Evolutionary conservation across 2,329 filamentous ascomycete genomes (phyloP), one percentile per base, ranked within the genome.

Genomic region (Alternaria atra): DNA sequence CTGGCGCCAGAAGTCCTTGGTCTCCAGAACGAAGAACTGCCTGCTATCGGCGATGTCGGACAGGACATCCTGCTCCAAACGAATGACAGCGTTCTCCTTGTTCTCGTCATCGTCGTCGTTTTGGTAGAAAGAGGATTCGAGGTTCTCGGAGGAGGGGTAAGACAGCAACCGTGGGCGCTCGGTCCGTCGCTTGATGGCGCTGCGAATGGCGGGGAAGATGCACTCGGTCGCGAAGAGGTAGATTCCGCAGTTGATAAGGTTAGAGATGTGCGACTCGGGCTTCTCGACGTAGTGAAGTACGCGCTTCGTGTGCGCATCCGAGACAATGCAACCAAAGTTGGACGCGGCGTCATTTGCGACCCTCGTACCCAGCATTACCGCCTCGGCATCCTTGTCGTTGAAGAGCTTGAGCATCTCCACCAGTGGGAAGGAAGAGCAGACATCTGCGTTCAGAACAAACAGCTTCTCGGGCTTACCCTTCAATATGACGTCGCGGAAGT

Each of bases 261-360:
- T 97, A 76, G 92, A 96, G 81, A 99, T 97, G 81, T 97, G 92
- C 57, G 91, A 93, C 81, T 99, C 94, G 68, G 95, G 95, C 85
- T 98, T 98, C 87, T 98, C 95, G 79, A 99, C 95, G 82, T 99
- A 98, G 84, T 99, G 95, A 62, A 98, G 89, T 46, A 99, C 95
- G 69, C 94, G 93, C 79, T 94, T 94, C 67, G 92, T 97, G 82
- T 97, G 93, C 43, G 91, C 84, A 80, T 99, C 95, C 57, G 92
- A 95, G 58, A 98, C 95, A 75, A 98, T 97, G 86, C 95, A 99
- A 65, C 95, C 95, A 78, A 98, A 99, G 85, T 98, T 98, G 73
- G 88, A 91, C 32, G 95, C 94, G 20, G 94, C 91, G 58, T 98
- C 94, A 75, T 96, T 92, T 77, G 89, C 89, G 60, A 98, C 93